A percentile compares a stretch with the other conserved stretches of the same genome.
These are phyloP conservation scores for Durotheca rogersii DNA, from an alignment of 495 filamentous ascomycete species.

Conservation along the genomic window DNA sequence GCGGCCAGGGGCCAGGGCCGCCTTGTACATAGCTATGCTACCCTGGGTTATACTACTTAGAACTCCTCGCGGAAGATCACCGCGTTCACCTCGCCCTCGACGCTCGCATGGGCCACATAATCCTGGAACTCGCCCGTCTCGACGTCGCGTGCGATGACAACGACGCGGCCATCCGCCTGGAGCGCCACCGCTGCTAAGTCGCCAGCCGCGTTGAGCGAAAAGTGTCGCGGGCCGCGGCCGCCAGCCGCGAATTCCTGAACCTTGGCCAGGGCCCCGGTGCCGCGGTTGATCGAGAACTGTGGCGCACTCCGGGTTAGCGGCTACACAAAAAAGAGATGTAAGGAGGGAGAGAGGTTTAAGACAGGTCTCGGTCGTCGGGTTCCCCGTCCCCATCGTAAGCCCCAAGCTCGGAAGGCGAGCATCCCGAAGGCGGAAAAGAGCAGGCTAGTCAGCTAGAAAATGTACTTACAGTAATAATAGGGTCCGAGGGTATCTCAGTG, in stretches of 20 bases:
- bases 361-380: too few species aligned
- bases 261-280: conserved; percentile 52
- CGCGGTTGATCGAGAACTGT: conserved; percentile 45
- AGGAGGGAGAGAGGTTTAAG: too few species aligned
- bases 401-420: too few species aligned
- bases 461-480: conserved; percentile 40
- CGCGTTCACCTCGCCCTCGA: conserved; percentile 56
- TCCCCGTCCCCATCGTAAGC: background rate
- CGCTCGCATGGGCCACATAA: conserved; percentile 48
- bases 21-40: background rate
- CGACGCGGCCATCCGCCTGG: conserved; percentile 59
- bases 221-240: conserved; percentile 62
- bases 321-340: background rate
- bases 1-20: too few species aligned
- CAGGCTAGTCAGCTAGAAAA: background rate
- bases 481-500: conserved; percentile 47
- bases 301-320: conserved; percentile 22
- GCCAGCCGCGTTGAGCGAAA: conserved; percentile 64
- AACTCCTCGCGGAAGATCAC: conserved; percentile 62
- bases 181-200: conserved; percentile 62
- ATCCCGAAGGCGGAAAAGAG: background rate
- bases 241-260: conserved; percentile 55
- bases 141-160: conserved; percentile 58
- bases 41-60: conserved; percentile 7
- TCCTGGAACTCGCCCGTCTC: conserved; percentile 57